Conservation (phyloP, 164 flowering plant genomes). For the Stephania yunnanensis region DNA sequence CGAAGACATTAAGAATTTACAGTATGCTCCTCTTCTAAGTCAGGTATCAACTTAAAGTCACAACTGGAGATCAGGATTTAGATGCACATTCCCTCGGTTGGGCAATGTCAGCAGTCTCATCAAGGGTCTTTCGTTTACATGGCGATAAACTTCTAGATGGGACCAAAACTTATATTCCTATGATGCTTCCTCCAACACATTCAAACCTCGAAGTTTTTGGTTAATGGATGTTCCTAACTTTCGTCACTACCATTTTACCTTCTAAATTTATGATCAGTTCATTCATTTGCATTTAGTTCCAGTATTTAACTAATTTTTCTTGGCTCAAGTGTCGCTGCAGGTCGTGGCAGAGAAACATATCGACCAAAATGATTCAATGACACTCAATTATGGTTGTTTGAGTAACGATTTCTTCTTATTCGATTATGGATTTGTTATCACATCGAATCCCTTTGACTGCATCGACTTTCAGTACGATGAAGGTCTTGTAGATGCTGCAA, state of each 20-base stretch:
- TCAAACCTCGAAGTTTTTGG: conserved; percentile 33
- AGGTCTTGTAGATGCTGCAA: conserved; percentile 82
- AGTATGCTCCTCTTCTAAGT: conserved; percentile 85
- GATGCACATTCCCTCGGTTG: conserved; percentile 91
- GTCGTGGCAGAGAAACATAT: conserved; percentile 68
- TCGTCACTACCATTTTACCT: neutral
- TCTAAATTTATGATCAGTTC: neutral
- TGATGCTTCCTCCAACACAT: conserved; percentile 58
- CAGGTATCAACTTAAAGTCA: conserved; percentile 49
- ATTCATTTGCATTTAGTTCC: neutral
- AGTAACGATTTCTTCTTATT: conserved; percentile 79
- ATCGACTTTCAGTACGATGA: conserved; percentile 86
- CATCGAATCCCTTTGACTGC: conserved; percentile 74
- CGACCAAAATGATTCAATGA: conserved; percentile 41
- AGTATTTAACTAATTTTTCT: neutral
- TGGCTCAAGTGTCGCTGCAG: conserved; percentile 29
- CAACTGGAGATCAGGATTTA: conserved; percentile 48
- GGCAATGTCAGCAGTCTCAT: conserved; percentile 98
- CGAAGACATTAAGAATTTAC: conserved; percentile 86
- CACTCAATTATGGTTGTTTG: conserved; percentile 78
- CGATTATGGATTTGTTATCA: conserved; percentile 84
- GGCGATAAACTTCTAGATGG: conserved; percentile 49
- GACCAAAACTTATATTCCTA: conserved; percentile 37
- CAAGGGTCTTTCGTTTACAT: conserved; percentile 86
- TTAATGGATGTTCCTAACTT: conserved; percentile 43